Conservation (phyloP, 192 early-diverging fungal species). For the Cetraspora pellucida region DNA sequence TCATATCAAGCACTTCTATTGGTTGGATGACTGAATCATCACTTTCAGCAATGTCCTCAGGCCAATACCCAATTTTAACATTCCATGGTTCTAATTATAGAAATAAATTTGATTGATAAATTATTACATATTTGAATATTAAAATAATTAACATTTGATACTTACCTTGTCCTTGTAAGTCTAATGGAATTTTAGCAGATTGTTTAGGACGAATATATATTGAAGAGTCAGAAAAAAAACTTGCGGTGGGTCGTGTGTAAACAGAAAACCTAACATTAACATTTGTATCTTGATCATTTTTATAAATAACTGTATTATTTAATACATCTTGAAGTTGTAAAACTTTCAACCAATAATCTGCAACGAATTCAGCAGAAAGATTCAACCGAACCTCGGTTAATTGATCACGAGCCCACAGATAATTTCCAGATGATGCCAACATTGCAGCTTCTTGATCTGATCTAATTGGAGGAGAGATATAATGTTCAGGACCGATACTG, state of each 20-base stretch:
- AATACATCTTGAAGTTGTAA: constrained; percentile 39
- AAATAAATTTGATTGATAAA: not conserved
- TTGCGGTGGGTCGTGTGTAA: constrained; percentile 38
- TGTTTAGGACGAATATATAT: constrained; percentile 8
- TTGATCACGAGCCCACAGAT: constrained; percentile 44
- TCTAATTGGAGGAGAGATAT: constrained; percentile 32
- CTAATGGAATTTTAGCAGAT: not conserved
- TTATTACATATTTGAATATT: not conserved
- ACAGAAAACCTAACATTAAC: constrained; percentile 25
- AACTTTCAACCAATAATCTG: constrained; percentile 33
- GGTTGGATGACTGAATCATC: not conserved
- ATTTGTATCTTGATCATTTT: not conserved
- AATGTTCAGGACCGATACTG: constrained; percentile 38
- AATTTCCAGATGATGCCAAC: constrained; percentile 5
- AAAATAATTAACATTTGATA: not conserved
- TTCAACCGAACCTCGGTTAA: constrained; percentile 37
- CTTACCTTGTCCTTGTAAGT: constrained; percentile 18
- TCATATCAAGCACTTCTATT: not conserved
- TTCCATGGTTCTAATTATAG: constrained; percentile 24
- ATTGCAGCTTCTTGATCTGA: not conserved
- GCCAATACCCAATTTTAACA: constrained; percentile 28
- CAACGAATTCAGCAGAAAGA: constrained; percentile 35
- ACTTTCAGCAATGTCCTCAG: constrained; percentile 15
- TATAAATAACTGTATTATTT: constrained; percentile 25
- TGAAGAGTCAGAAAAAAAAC: constrained; percentile 36